phyloP scores from a whole-genome alignment of 2,329 filamentous ascomycete species.

The Pseudogymnoascus sp. region DNA sequence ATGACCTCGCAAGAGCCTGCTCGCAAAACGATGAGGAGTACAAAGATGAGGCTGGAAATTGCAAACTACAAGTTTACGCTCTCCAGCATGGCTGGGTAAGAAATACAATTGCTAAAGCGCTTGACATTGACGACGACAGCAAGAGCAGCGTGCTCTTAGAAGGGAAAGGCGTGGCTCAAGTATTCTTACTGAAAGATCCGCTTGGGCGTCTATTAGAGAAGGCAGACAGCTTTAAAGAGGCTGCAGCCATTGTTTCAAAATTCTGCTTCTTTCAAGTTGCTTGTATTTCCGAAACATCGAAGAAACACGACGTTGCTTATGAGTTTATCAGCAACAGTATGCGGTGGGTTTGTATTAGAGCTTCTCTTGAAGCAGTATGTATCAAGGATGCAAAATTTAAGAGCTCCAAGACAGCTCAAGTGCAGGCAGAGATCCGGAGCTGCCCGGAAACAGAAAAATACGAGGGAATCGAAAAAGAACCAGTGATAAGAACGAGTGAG shows the following conservation, averaged over 20 bases:
- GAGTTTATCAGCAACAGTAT: background rate
- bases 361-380: background rate
- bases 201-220: background rate
- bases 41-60: conserved; percentile 10
- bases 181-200: background rate
- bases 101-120: background rate
- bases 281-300: background rate
- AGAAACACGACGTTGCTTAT: background rate
- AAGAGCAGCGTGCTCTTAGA: background rate
- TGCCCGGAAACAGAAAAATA: background rate
- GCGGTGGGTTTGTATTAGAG: background rate
- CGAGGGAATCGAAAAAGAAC: background rate
- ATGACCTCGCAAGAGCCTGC: conserved; percentile 11
- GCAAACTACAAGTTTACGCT: conserved; percentile 12
- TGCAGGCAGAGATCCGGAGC: background rate
- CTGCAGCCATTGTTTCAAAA: background rate
- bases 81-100: conserved; percentile 11
- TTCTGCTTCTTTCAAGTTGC: background rate
- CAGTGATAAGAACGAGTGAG: background rate
- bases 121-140: conserved; percentile 11
- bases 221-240: background rate
- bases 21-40: conserved; percentile 11
- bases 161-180: background rate
- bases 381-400: background rate
- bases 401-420: background rate